Evolutionary conservation across 805 yeast genomes (phyloP), one percentile per base, ranked within the genome.

Genomic region (Saturnispora zaruensis): DNA sequence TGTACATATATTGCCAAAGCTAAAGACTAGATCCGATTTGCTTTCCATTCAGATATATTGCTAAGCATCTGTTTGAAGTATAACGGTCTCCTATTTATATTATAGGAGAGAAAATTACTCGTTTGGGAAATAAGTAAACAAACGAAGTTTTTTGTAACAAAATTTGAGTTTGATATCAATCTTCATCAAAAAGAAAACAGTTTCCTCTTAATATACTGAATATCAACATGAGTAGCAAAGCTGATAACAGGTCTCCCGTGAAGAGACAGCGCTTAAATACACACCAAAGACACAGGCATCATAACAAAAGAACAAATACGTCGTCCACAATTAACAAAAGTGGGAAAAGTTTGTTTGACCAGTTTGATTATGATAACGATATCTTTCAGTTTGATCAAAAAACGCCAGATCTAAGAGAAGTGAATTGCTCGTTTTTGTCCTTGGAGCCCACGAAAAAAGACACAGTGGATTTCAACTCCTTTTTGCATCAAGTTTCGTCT

Each of bases 381-480:
- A 30, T 47, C 5, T 47, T 47, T 32, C 24, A 50, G 46, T 18
- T 52, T 47, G 23, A 25, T 36, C 14, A 40, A 14, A 24, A 33
- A 24, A 18, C 26, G 14, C 25, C 33, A 20, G 18, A 8, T 7
- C 18, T 28, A 14, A 34, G 16, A 18, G 41, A 41, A 24, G 41
- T 18, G 6, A 24, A 34, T 26, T 11, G 37, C 7, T 25, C 42
- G 11, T 38, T 46, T 34, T 18, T 51, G 40, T 30, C 45, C 18
- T 28, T 51, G 45, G 44, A 26, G 6, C 33, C 56, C 42, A 14
- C 45, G 23, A 30, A 24, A 9, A 41, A 26, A 8, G 56, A 51
- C 20, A 50, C 53, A 1, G 60, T 61, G 51, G 64, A 64, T 49
- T 62, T 64, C 50, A 60, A 60, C 51, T 49, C 56, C n/a, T 64